Base-by-base conservation (phyloP, 352 stramenopile species). In the Phytophthora brassicae region DNA sequence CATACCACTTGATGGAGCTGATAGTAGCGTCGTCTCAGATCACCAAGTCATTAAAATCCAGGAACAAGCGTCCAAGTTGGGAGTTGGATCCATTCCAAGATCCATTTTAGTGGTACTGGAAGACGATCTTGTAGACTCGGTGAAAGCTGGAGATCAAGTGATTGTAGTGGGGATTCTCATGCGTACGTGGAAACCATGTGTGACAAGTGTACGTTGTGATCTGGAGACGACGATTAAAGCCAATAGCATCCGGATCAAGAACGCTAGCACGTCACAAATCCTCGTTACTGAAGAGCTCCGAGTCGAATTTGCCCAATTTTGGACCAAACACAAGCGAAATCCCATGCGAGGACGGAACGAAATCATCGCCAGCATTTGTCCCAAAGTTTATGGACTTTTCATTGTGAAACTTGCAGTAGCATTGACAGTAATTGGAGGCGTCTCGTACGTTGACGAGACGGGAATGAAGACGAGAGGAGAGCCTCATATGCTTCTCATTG, bases 1-100 rank as follows among this genome's bases (percentile, higher is more conserved):
- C 41, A 59, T 84, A 14, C 59, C 79, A 5, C 51, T 90, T 16
- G 79, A 80, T 13, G 64, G 64, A 14, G 63, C 68, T 11, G 68
- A 74, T 20, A 77, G 76, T 14, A 71, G 75, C 22, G 64, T 88
- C 0, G 76, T 90, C 45, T 87, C 77, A 11, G 81, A 90, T 58
- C 79, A 90, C 60, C 79, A 99, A 68, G 92, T 98, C 69, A 97
- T 98, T 56, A 98, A 98, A 70, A 92, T 99, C 42, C 96, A 99
- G 72, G 96, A 99, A 66, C 85, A 96, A 46, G 88, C 92, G 19
- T 91, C 89, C n/a, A 94, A 92, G 58, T 64, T 97, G 12, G 81
- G 77, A 23, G 82, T 98, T 26, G 96, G 96, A 1, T 96, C 83
- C 29, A 97, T 98, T 53, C 97, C 96, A 2, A 77, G 94, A 28